phyloP scores from a whole-genome alignment of 139 green algal species.

The Monoraphidium neglectum region DNA sequence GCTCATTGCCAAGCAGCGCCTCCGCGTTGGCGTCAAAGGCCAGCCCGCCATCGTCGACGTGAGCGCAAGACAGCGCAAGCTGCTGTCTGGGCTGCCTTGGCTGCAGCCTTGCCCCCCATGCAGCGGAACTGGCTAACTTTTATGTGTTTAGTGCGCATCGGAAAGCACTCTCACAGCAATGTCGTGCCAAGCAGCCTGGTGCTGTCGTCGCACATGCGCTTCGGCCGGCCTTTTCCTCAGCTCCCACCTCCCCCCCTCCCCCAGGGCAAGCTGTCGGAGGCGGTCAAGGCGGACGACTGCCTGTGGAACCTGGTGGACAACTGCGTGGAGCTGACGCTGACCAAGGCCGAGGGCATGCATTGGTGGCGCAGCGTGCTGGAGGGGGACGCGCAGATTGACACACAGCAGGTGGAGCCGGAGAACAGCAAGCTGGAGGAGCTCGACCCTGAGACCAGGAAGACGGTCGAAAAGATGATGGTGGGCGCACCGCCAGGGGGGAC shows the following conservation, averaged over 20 bases:
- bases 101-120: too few species aligned
- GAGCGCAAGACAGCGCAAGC: too few species aligned
- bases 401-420: slow-evolving; percentile 93
- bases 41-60: slow-evolving; percentile 64
- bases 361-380: slow-evolving; percentile 90
- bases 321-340: slow-evolving; percentile 80
- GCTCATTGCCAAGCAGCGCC: slow-evolving; percentile 63
- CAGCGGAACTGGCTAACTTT: too few species aligned
- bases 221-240: background rate
- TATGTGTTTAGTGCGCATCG: too few species aligned
- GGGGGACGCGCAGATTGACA: slow-evolving; percentile 89
- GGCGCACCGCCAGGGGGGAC: background rate
- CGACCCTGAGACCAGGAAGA: slow-evolving; percentile 90
- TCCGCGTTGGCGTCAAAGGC: slow-evolving; percentile 82
- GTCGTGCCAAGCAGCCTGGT: too few species aligned
- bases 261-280: slow-evolving; percentile 77
- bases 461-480: slow-evolving; percentile 94
- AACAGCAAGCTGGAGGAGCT: slow-evolving; percentile 94
- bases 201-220: too few species aligned
- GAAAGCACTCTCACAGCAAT: too few species aligned
- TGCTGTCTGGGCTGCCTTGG: too few species aligned
- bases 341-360: slow-evolving; percentile 89
- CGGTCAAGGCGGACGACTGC: slow-evolving; percentile 88
- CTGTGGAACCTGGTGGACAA: slow-evolving; percentile 81
- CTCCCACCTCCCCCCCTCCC: background rate